These are phyloP conservation scores for Fusarium tricinctum DNA, from an alignment of 2,329 filamentous ascomycete genomes.

Conservation along the genomic window DNA sequence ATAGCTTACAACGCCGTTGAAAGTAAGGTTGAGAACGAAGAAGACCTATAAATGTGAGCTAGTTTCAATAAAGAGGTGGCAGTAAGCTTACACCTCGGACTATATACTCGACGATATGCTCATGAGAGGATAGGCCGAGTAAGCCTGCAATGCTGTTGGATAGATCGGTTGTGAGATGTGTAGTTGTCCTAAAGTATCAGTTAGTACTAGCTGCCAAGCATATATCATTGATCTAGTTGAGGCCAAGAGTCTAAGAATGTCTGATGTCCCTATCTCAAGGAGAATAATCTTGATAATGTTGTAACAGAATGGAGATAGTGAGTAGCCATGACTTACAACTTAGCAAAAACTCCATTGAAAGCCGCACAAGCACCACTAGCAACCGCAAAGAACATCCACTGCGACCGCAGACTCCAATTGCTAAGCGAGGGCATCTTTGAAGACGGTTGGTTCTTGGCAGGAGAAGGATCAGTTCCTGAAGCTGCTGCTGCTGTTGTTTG, in stretches of 20 bases:
- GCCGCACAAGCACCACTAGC: conserved; percentile 83
- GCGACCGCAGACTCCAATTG: conserved; percentile 54
- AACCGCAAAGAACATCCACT: conserved; percentile 78
- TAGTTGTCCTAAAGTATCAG: conserved; percentile 64
- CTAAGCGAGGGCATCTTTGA: conserved; percentile 23
- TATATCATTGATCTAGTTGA: neutral
- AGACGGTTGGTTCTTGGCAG: conserved; percentile 17
- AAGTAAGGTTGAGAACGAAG: conserved; percentile 80
- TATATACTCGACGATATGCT: conserved; percentile 62
- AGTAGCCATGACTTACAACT: conserved; percentile 70
- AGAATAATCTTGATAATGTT: too few relatives aligned
- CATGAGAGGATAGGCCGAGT: conserved; percentile 59
- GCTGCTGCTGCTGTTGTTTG: conserved; percentile 18
- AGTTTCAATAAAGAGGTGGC: neutral
- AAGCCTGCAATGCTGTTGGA: conserved; percentile 60
- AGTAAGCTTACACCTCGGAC: conserved; percentile 63
- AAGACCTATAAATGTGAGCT: conserved; percentile 67
- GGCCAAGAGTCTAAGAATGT: neutral
- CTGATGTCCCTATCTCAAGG: neutral
- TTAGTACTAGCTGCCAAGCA: conserved; percentile 3
- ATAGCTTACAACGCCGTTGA: conserved; percentile 75
- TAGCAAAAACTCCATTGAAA: conserved; percentile 86
- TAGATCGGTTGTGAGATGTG: conserved; percentile 65
- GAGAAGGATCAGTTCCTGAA: conserved; percentile 17
- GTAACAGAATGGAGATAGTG: neutral